Conservation (phyloP, 306 rosid species). For the Vigna unguiculata region DNA sequence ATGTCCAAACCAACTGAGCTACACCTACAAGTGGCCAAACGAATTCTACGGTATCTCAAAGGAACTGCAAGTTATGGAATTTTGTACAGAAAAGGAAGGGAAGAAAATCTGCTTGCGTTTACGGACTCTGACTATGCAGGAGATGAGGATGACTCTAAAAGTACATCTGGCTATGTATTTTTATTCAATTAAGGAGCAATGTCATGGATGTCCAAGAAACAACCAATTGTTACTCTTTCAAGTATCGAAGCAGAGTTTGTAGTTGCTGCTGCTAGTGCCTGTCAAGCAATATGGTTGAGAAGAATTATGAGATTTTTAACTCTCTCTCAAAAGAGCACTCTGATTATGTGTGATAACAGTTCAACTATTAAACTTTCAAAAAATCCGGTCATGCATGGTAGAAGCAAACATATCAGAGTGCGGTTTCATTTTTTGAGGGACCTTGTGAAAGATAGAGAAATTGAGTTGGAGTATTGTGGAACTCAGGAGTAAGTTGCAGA, state of each 20-base stretch:
- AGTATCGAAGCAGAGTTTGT: background rate
- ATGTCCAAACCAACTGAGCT: background rate
- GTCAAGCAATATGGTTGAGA: background rate
- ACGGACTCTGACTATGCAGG: background rate
- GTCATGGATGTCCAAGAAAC: background rate
- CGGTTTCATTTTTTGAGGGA: too few species aligned
- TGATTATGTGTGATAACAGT: background rate
- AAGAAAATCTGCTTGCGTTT: background rate
- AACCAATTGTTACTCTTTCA: background rate
- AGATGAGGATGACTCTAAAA: background rate
- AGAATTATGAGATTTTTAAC: too few species aligned
- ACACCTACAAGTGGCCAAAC: background rate
- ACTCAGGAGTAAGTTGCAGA: too few species aligned
- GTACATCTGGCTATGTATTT: background rate
- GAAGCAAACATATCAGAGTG: too few species aligned
- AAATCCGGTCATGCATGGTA: too few species aligned
- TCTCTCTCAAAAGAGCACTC: rapidly evolving
- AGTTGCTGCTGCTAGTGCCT: background rate
- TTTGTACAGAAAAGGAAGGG: background rate
- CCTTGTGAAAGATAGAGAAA: too few species aligned
- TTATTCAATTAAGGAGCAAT: background rate
- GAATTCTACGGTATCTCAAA: background rate
- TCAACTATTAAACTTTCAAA: background rate
- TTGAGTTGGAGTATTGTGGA: too few species aligned
- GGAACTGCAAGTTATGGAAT: background rate